Evolutionary conservation across 305 asterid genomes (phyloP).

Genomic region (Fraxinus greggii): DNA sequence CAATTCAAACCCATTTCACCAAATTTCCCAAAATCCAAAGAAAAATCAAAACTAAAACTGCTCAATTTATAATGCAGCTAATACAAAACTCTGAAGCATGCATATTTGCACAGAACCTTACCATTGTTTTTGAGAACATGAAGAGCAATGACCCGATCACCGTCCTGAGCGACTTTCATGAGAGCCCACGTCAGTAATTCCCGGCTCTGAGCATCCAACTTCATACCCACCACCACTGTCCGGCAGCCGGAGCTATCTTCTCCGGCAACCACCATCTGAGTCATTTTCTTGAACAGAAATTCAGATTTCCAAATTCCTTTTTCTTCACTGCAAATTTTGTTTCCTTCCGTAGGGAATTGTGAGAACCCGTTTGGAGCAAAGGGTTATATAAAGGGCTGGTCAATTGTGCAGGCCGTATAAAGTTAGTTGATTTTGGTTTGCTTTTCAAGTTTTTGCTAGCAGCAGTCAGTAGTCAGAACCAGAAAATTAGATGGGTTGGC

Average conservation of each 20-base stretch:
- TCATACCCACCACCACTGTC: constrained; percentile 83
- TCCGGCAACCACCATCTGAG: constrained; percentile 45
- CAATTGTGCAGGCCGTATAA: constrained; percentile 27
- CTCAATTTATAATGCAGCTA: neutral
- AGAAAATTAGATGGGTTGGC: constrained; percentile 25
- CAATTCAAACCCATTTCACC: neutral
- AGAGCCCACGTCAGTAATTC: constrained; percentile 95
- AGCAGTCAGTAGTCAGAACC: constrained; percentile 33
- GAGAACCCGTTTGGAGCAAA: neutral
- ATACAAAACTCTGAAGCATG: neutral
- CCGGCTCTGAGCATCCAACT: constrained; percentile 67
- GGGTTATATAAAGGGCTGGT: constrained; percentile 18
- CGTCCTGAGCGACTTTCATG: constrained; percentile 82
- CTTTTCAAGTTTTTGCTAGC: constrained; percentile 33
- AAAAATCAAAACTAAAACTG: neutral
- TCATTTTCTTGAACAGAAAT: constrained; percentile 21
- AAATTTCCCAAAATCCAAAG: neutral
- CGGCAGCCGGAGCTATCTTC: constrained; percentile 47
- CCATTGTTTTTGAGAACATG: constrained; percentile 81
- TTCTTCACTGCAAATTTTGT: neutral
- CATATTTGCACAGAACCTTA: constrained; percentile 7
- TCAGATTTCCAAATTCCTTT: constrained; percentile 5
- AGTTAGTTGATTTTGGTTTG: constrained; percentile 33
- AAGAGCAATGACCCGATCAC: constrained; percentile 88
- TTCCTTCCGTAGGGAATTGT: neutral